Conservation (phyloP, 345 rosid genomes). For the Conringia planisiliqua region DNA sequence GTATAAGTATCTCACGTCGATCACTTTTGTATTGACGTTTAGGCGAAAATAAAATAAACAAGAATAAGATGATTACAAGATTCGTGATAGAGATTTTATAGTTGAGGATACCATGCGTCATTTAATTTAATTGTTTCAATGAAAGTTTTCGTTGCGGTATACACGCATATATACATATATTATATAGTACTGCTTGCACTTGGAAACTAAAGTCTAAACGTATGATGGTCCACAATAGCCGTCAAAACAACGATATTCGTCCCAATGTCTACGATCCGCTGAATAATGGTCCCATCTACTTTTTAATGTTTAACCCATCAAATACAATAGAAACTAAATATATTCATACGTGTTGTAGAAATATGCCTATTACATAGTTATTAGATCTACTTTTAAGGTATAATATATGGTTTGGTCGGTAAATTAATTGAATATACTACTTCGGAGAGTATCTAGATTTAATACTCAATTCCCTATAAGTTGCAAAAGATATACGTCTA, state of each 20-base stretch:
- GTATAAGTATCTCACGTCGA: background rate
- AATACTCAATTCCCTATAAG: slow-evolving; percentile 1
- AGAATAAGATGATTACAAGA: background rate
- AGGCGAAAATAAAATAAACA: background rate
- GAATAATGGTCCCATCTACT: slow-evolving; percentile 22
- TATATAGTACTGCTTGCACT: background rate
- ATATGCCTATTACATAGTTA: background rate
- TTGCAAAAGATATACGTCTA: background rate
- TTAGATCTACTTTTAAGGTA: background rate
- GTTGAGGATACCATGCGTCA: background rate
- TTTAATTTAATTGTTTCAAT: background rate
- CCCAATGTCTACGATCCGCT: slow-evolving; percentile 30
- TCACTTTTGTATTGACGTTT: background rate
- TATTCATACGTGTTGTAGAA: slow-evolving; percentile 2
- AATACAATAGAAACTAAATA: background rate
- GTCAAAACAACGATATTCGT: slow-evolving; percentile 27
- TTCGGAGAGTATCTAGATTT: background rate
- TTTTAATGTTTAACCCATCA: background rate
- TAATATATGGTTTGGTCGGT: slow-evolving; percentile 19
- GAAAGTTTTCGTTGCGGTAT: background rate
- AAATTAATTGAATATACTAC: background rate
- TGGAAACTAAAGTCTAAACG: slow-evolving; percentile 7
- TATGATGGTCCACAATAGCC: slow-evolving; percentile 31
- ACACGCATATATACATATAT: background rate
- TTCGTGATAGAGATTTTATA: slow-evolving; percentile 1